phyloP scores from a whole-genome alignment of 129 eudicot genomes.

The Kitagawia praeruptora region DNA sequence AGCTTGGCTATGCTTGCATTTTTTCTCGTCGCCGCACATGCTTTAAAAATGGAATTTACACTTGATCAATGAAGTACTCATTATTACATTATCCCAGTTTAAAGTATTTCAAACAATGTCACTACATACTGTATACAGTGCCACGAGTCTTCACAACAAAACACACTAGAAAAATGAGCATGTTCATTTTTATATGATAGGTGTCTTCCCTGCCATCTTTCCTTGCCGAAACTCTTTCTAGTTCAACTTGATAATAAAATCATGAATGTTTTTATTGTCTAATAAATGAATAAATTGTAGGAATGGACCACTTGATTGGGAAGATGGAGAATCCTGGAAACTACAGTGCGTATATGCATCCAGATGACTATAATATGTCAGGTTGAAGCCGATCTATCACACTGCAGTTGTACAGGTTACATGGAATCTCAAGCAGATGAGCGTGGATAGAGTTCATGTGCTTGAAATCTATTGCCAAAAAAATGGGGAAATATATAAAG shows the following conservation, averaged over 20 bases:
- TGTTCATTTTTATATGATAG: no score
- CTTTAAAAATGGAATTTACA: background rate
- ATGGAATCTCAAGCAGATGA: background rate
- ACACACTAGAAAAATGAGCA: background rate
- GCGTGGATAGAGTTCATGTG: background rate
- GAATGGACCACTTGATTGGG: constrained; percentile 76
- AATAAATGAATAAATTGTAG: constrained; percentile 39
- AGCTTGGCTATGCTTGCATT: background rate
- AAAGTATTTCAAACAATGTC: background rate
- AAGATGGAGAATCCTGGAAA: constrained; percentile 76
- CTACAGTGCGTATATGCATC: constrained; percentile 57
- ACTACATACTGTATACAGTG: background rate
- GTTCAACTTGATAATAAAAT: background rate
- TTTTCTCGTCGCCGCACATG: background rate
- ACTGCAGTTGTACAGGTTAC: background rate
- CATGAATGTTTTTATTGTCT: constrained; percentile 1
- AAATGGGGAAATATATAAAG: background rate
- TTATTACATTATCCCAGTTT: background rate
- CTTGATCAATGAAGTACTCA: background rate
- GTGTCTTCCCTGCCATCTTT: background rate
- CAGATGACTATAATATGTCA: constrained; percentile 72
- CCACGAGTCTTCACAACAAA: background rate
- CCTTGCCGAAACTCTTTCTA: background rate
- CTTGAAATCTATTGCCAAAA: background rate
- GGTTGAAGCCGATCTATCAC: constrained; percentile 23